Evolutionary conservation across 2,329 filamentous ascomycete genomes (phyloP).

Genomic region (Fusarium sp.): DNA sequence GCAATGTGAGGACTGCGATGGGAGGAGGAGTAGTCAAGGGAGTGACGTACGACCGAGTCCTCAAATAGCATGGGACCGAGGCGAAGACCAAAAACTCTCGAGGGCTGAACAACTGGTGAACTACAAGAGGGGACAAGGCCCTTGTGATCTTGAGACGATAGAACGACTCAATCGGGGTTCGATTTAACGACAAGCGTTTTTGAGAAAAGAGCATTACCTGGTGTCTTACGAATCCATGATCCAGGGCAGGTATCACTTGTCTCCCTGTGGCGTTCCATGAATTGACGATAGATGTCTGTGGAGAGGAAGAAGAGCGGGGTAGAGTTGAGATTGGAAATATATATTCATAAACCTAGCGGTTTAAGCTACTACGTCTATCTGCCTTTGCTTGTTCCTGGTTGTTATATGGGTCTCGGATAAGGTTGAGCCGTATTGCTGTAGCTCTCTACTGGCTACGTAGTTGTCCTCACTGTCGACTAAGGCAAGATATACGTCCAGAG

Average conservation of each 20-base stretch:
- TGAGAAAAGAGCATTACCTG: slow-evolving; percentile 33
- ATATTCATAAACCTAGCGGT: slow-evolving; percentile 1
- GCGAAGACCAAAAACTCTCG: slow-evolving; percentile 22
- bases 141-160: slow-evolving; percentile 22
- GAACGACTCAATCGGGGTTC: slow-evolving; percentile 27
- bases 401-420: slow-evolving; percentile 5
- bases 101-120: slow-evolving; percentile 5
- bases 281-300: slow-evolving; percentile 4
- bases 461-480: not conserved
- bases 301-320: slow-evolving; percentile 12
- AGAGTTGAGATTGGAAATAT: slow-evolving; percentile 21
- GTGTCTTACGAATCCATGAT: slow-evolving; percentile 42
- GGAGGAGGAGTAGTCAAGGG: slow-evolving; percentile 82
- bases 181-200: slow-evolving; percentile 31
- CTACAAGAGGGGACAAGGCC: not conserved
- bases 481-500: not conserved
- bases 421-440: slow-evolving; percentile 1
- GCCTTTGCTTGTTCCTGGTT: not conserved
- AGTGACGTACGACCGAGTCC: slow-evolving; percentile 82
- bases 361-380: slow-evolving; percentile 7
- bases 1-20: slow-evolving; percentile 90
- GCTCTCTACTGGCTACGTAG: slow-evolving; percentile 11
- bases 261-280: slow-evolving; percentile 20
- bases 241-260: slow-evolving; percentile 26
- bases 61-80: slow-evolving; percentile 65